These are phyloP conservation scores for Lepidium campestre DNA, from an alignment of 441 rosid genomes.

Conservation along the genomic window DNA sequence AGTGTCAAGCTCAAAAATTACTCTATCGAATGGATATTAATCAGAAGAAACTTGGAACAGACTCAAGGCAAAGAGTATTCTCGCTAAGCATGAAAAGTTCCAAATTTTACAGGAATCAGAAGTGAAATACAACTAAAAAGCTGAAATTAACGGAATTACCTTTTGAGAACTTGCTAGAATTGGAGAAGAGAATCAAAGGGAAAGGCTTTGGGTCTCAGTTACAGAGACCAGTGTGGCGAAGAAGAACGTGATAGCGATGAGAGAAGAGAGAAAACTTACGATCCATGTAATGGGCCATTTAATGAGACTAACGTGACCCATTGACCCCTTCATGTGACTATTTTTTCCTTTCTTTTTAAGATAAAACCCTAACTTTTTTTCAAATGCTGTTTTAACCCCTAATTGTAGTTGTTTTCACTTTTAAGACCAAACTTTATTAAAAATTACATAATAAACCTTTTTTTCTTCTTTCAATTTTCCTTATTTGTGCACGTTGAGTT, in stretches of 20 bases:
- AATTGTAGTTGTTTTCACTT: neutral
- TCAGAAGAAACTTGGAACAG: neutral
- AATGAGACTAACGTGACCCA: neutral
- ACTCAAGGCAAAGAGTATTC: neutral
- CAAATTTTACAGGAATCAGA: neutral
- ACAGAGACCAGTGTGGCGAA: constrained; percentile 13
- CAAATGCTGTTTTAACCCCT: neutral
- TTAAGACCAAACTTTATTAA: neutral
- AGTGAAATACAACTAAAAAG: neutral
- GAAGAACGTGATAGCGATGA: neutral
- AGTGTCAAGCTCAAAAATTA: no score
- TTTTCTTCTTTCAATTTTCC: neutral
- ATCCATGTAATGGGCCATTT: neutral
- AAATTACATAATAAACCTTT: neutral
- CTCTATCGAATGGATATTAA: no score
- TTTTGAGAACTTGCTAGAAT: constrained; percentile 30
- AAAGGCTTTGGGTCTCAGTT: constrained; percentile 5
- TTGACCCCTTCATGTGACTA: no score
- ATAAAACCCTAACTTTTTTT: neutral
- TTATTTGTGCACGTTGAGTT: neutral
- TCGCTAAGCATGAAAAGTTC: neutral
- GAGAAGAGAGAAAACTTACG: neutral
- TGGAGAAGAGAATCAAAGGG: neutral
- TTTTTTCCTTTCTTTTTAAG: neutral
- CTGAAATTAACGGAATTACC: constrained; percentile 28